Percentiles rank a stretch among this genome's conserved stretches.
Conservation (phyloP, 495 filamentous ascomycete species). For the Podospora pseudoanserina region DNA sequence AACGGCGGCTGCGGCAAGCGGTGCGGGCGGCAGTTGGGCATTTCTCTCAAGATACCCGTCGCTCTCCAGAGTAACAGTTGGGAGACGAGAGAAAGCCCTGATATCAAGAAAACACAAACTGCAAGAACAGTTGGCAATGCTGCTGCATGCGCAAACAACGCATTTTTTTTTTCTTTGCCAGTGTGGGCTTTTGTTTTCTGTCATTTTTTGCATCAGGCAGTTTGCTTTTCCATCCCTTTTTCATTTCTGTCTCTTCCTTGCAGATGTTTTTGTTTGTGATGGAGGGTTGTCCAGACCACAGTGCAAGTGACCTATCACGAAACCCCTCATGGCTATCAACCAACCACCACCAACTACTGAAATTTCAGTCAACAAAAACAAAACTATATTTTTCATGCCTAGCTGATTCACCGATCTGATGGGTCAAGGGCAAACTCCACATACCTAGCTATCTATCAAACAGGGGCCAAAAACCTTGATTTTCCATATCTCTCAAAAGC, state of each 20-base stretch:
- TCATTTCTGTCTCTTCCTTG: not conserved
- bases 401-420: not conserved
- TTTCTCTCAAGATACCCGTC: not conserved
- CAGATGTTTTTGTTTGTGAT: not conserved
- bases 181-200: not conserved
- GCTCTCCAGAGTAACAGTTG: not conserved
- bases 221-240: not conserved
- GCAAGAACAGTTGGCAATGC: constrained; percentile 4
- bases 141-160: not conserved
- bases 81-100: not conserved
- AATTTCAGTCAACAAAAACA: not conserved
- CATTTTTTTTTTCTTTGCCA: not conserved
- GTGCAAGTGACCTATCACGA: not conserved
- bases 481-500: not conserved
- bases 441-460: not conserved
- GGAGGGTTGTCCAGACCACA: not conserved
- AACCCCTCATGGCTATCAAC: not conserved
- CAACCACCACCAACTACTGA: no score
- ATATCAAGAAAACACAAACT: not conserved
- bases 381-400: not conserved
- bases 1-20: not conserved
- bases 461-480: not conserved
- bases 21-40: not conserved
- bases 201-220: not conserved
- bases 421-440: not conserved